Conservation (phyloP, 805 yeast species). For the Saccharomycopsis synnaedendra region DNA sequence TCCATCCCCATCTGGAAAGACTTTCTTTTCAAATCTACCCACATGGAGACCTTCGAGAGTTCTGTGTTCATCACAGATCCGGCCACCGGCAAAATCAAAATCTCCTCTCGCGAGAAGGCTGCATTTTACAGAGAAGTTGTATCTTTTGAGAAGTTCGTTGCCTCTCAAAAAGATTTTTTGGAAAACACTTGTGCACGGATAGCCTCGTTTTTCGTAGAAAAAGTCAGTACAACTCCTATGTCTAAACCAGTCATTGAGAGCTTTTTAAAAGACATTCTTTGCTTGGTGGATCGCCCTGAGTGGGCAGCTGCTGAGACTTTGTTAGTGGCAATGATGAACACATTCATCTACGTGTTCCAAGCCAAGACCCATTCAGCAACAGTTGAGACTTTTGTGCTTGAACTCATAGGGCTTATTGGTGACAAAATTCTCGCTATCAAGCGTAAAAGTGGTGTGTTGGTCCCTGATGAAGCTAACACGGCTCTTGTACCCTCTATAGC, state of each 20-base stretch:
- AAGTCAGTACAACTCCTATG: conserved; percentile 24
- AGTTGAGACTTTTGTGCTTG: conserved; percentile 43
- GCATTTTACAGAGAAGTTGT: conserved; percentile 18
- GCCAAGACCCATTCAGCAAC: conserved; percentile 27
- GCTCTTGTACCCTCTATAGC: conserved; percentile 3
- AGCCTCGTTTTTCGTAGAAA: conserved; percentile 20
- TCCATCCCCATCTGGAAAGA: conserved; percentile 9
- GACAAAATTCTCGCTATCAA: conserved; percentile 32
- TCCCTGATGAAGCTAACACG: background rate
- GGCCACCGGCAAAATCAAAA: conserved; percentile 11
- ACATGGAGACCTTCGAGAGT: conserved; percentile 10
- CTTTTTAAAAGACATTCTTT: conserved; percentile 44
- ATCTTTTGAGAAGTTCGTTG: conserved; percentile 17
- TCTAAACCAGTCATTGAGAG: conserved; percentile 35
- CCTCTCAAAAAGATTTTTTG: conserved; percentile 17
- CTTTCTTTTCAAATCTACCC: conserved; percentile 10
- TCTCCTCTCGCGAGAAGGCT: conserved; percentile 14
- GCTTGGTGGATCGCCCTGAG: conserved; percentile 40
- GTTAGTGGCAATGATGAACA: conserved; percentile 32
- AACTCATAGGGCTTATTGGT: conserved; percentile 52
- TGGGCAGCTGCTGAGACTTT: conserved; percentile 51
- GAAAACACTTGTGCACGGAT: conserved; percentile 13
- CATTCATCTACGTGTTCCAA: conserved; percentile 29
- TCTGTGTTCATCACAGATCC: conserved; percentile 12
- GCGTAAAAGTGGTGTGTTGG: conserved; percentile 12